Evolutionary conservation across 371 early-diverging fungal genomes (phyloP), one percentile per base, ranked within the genome.

Genomic region (Mucor indicus): DNA sequence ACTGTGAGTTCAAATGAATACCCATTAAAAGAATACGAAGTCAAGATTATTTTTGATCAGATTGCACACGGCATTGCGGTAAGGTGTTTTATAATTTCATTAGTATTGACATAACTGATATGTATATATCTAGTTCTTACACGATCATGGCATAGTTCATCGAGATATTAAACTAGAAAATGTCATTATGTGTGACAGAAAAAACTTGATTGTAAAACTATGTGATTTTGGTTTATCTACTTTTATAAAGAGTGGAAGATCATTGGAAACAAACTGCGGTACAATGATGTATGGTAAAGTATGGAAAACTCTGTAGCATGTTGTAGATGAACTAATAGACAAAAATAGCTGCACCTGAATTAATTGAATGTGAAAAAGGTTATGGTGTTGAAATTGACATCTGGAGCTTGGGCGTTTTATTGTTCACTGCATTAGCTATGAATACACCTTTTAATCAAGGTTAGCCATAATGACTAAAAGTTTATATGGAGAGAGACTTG

Each of bases 381-480:
- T 96, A 99, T 62, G 92, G 93, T 11, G 86, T 87, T 61, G 89
- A 92, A 10, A 97, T 95, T 3, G 99, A 99, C 69, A 92, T 95
- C 90, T 99, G 96, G 93, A 92, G 98, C 5, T 72, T 99, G 19
- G 99, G 99, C 12, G 85, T 99, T 23, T 72, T 99, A 35, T 83
- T 99, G 13, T 99, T 89, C 61, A 96, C 97, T 69, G 87, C 92
- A 72, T 62, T 88, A 44, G 83, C 81, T 12, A 95, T 93, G 15
- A 90, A 89, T 64, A 94, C 95, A 22, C 96, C 96, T 38, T 96
- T 94, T 75, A 89, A n/a, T 4, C 50, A 50, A 33, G 33, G 39
- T 52, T 30, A 13, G 24, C 17, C 8, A 9, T 2, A 13, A 23
- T 45, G 35, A 29, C 13, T 29, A 5, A 13, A 17, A 27, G 17